Evolutionary conservation across 1,284 basidiomycete genomes (phyloP).

Genomic region (Xerocomus amazonicus): DNA sequence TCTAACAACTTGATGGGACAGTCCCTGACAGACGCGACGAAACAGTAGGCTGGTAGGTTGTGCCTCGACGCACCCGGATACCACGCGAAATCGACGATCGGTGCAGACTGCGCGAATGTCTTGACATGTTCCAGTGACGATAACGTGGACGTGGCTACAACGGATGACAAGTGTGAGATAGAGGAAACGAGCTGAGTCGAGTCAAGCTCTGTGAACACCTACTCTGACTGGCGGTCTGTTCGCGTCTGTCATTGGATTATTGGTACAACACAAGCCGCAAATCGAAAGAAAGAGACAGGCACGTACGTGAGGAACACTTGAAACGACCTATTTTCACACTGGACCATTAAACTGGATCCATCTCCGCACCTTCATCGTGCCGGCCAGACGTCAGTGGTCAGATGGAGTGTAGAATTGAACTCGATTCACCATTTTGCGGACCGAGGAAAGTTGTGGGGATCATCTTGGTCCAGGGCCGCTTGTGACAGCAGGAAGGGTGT

Average conservation of each 20-base stretch:
- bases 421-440: conserved; percentile 46
- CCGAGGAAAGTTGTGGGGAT: conserved; percentile 44
- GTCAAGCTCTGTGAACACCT: background rate
- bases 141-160: conserved; percentile 1
- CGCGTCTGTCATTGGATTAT: background rate
- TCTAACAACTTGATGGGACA: conserved; percentile 80
- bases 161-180: background rate
- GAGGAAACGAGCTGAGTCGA: background rate
- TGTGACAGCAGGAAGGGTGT: conserved; percentile 7
- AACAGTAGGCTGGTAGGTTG: conserved; percentile 70
- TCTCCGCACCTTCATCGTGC: conserved; percentile 56
- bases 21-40: conserved; percentile 76
- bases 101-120: conserved; percentile 53
- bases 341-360: conserved; percentile 53
- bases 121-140: conserved; percentile 10
- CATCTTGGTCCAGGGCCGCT: conserved; percentile 20
- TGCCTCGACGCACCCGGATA: conserved; percentile 67
- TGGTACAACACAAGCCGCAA: background rate
- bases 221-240: conserved; percentile 9
- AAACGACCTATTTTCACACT: conserved; percentile 60
- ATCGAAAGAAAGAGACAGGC: background rate
- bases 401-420: background rate
- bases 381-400: conserved; percentile 3
- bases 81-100: conserved; percentile 77
- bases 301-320: conserved; percentile 38